Evolutionary conservation across 768 basidiomycete species (phyloP), one percentile per base, ranked within the genome.

Genomic region (Strobilomyces dryophilus): DNA sequence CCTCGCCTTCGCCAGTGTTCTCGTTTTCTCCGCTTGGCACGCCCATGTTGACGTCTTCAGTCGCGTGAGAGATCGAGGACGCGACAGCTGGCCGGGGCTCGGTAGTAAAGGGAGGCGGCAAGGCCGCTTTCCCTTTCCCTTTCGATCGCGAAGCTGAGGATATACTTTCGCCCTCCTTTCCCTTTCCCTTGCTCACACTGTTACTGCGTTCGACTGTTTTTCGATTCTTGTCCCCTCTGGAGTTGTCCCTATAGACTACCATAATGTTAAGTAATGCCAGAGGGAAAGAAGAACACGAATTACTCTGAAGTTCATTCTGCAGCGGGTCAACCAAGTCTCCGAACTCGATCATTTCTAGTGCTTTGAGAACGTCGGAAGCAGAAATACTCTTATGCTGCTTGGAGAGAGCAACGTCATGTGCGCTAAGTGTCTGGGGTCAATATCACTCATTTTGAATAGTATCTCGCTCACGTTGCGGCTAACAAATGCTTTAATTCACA

Each of bases 361-460:
- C 94, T 64, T 87, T 90, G 56, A 95, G 80, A 0, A 97, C 91
- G 64, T 95, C 94, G 0, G 92, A 84, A 0, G 92, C 91, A 6
- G 91, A 87, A 40, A 95, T 88, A 53, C 87, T 88, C 69, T 92
- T 94, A 68, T 90, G 90, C 53, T 89, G 86, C 57, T 89, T 86
- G 3, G 84, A 82, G n/a, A 76, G 70, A 0, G 94, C 90, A 17
- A 94, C 85, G 57, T 95, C 93, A 58, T 95, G 93, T 0, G 94
- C 89, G 8, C 93, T 95, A 29, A 26, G 39, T 10, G 39, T 44
- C 10, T 7, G 17, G 1, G 17, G 43, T 64, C 49, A 66, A 48
- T n/a, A 27, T 31, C 35, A 45, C 47, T 43, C 9, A 34, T 29
- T 26, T 31, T 3, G 5, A 43, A 18, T n/a, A 40, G 24, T 7